phyloP scores from a whole-genome alignment of 2,329 filamentous ascomycete species.

The Ophiocordyceps australis region DNA sequence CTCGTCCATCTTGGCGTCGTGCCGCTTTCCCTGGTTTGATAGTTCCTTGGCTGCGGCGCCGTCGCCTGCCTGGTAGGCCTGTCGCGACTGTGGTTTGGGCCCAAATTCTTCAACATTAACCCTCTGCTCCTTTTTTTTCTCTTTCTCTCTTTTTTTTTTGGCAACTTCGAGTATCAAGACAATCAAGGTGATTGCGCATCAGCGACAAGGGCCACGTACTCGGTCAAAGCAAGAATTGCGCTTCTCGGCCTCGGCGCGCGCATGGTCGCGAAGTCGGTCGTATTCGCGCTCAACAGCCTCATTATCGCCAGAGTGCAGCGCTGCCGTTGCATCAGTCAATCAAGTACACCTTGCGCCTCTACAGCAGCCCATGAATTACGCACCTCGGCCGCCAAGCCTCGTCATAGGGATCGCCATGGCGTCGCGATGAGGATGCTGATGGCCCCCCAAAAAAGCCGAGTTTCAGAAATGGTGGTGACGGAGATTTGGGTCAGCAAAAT shows the following conservation, averaged over 20 bases:
- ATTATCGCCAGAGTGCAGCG: constrained; percentile 56
- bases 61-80: constrained; percentile 72
- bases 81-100: constrained; percentile 49
- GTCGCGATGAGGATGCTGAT: background rate
- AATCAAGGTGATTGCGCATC: background rate
- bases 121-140: too few species aligned
- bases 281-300: constrained; percentile 68
- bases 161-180: too few species aligned
- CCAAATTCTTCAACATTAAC: too few species aligned
- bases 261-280: constrained; percentile 72
- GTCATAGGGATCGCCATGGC: constrained; percentile 18
- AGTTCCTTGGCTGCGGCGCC: constrained; percentile 69
- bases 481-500: too few species aligned
- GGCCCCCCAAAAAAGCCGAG: too few species aligned
- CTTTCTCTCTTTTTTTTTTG: too few species aligned
- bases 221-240: constrained; percentile 60
- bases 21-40: constrained; percentile 68
- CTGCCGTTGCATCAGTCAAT: constrained; percentile 20
- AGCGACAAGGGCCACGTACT: constrained; percentile 19
- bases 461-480: too few species aligned
- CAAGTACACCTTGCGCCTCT: background rate
- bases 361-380: constrained; percentile 3
- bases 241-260: constrained; percentile 63
- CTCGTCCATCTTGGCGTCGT: constrained; percentile 68
- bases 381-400: constrained; percentile 21